Percentiles rank a stretch among this genome's conserved stretches.
phyloP scores from a whole-genome alignment of 2,329 filamentous ascomycete species.

The Colletotrichum scovillei region DNA sequence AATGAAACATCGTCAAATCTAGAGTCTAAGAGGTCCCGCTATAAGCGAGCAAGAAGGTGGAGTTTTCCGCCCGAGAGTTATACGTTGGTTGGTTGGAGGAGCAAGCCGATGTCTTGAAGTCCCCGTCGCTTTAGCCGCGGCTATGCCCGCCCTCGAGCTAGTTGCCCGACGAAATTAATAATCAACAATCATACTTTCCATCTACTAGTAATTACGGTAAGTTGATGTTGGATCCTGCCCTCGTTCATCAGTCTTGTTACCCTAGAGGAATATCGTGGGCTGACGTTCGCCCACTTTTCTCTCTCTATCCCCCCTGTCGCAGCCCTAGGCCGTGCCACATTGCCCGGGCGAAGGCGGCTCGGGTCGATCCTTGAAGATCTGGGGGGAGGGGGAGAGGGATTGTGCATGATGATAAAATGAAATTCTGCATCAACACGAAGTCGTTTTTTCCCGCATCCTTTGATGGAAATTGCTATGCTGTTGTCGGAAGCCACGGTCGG shows the following conservation, averaged over 20 bases:
- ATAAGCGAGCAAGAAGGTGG: neutral
- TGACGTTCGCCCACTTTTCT: neutral
- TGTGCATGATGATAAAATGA: neutral
- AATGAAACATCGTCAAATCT: neutral
- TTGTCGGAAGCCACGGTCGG: neutral
- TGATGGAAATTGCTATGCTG: neutral
- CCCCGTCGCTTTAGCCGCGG: neutral
- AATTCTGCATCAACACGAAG: neutral
- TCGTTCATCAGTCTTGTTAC: neutral
- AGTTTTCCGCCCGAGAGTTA: neutral
- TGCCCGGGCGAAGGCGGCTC: neutral
- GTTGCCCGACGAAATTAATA: neutral
- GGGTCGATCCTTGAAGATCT: neutral
- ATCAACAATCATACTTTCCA: neutral
- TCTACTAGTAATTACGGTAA: neutral
- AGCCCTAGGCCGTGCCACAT: neutral
- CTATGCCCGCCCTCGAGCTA: neutral
- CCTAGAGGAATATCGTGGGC: neutral
- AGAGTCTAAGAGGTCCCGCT: neutral
- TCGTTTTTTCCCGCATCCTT: neutral
- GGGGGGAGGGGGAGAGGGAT: neutral
- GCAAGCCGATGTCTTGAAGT: neutral
- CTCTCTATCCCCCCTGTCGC: neutral
- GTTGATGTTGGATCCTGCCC: neutral
- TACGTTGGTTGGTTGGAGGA: neutral